Evolutionary conservation across 345 rosid species (phyloP), one percentile per base, ranked within the genome.

Genomic region (Gossypium longicalyx): DNA sequence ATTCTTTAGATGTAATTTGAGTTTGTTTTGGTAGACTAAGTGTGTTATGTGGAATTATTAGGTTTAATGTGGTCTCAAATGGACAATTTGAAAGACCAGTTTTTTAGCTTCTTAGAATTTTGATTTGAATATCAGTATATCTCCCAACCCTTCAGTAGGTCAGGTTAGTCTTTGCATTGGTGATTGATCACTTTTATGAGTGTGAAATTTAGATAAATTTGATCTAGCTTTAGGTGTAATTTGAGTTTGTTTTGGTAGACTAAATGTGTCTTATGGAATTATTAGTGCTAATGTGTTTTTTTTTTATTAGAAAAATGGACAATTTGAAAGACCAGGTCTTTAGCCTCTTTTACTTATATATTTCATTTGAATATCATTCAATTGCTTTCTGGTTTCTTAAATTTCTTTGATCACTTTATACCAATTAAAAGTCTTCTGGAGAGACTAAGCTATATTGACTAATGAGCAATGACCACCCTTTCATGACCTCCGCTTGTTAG

Each of bases 161-260:
- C 89, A 84, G 85, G 87, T 81, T 70, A n/a, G 74, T 81, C 23
- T 29, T 64, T 60, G 53, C 17, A 20, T 20, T 20, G 53, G 38
- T 66, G 53, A 66, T 49, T 20, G 9, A 66, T 44, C 54, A 66
- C 52, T 20, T 66, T 67, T 67, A 12, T 67, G 71, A 7, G 57
- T 7, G 20, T 67, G 1, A 23, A 23, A 13, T 23, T 67, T 48
- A 43, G 54, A 27, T 48, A 48, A 48, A 13, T 67, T 67, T 48
- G 13, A 67, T 5, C 3, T 10, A 41, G 41, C 1, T 19, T 41
- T 12, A 12, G 57, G 22, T 25, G 19, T 49, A 13, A 8, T 48
- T 48, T 68, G 57, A 23, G 41, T 68, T 15, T 13, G 38, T 68
- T 68, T 67, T 25, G 22, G 72, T 48, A 3, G 13, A 48, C 19